Evolutionary conservation across 257 asterid species (phyloP), one percentile per base, ranked within the genome.

Genomic region (Verbascum thapsus): DNA sequence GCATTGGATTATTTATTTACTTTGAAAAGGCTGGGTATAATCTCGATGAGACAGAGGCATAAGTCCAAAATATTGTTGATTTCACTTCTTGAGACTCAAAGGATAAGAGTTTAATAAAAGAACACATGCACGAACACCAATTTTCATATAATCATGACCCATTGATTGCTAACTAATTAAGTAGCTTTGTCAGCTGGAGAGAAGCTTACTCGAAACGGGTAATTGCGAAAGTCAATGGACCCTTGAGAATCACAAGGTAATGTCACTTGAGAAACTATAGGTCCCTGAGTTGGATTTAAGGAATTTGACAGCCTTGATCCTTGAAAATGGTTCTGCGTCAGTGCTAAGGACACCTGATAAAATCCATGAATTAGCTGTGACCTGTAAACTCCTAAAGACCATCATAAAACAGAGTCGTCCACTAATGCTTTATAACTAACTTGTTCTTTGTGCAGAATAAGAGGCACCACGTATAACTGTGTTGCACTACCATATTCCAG

Each of bases 241-340:
- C 99, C 99, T 42, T 83, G 88, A 76, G 91, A 89, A 81, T 92
- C 91, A 64, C 97, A 82, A 63, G 94, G 99, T 75, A 92, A 69
- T 13, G 83, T 79, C 67, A 92, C 94, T 83, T 89, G 97, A 53
- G 99, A 89, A 69, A 89, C 80, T 51, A 76, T 39, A 68, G 78
- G 77, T 64, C 91, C 91, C 69, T 83, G 94, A 66, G 78, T 89
- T 63, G 44, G 79, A 72, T 81, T 82, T 68, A 77, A 57, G 66
- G 78, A 66, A 9, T 66, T 76, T 30, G 73, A 63, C 63, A 77
- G 63, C 72, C 82, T 82, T 71, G 96, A 81, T 58, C 86, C 89
- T 79, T 79, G 95, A 71, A 61, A 74, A 67, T 80, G 82, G 83
- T 72, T 79, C 78, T 92, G 98, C 7, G 98, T 81, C 73, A 82